Percentiles rank a stretch among this genome's conserved stretches.
Conservation (phyloP, 495 filamentous ascomycete genomes). For the Durotheca rogersii region DNA sequence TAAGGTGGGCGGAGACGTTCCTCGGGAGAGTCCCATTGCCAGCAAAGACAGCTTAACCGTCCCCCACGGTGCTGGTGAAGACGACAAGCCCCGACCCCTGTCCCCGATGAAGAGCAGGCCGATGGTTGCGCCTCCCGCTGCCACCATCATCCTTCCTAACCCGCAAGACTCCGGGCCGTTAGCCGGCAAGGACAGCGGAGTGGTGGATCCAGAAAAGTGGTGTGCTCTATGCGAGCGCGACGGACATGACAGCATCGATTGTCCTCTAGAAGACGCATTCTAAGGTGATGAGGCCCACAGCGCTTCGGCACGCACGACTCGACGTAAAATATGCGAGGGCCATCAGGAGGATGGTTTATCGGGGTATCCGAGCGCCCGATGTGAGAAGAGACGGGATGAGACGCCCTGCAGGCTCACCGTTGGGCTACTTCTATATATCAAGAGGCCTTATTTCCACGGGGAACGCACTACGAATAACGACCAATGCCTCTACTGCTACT, state of each 20-base stretch:
- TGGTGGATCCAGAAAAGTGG: conserved; percentile 86
- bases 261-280: conserved; percentile 86
- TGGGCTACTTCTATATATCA: background rate
- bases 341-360: background rate
- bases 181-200: conserved; percentile 76
- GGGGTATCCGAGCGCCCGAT: conserved; percentile 1
- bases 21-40: conserved; percentile 48
- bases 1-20: conserved; percentile 47
- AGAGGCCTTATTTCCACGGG: conserved; percentile 19
- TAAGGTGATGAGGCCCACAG: conserved; percentile 22
- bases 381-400: background rate
- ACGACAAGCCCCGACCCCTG: conserved; percentile 52
- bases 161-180: conserved; percentile 69
- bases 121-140: conserved; percentile 15
- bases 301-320: conserved; percentile 7
- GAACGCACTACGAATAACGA: conserved; percentile 22
- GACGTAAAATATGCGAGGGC: conserved; percentile 1
- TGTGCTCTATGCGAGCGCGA: conserved; percentile 96
- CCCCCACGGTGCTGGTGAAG: conserved; percentile 33
- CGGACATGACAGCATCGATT: conserved; percentile 93
- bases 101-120: conserved; percentile 49
- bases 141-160: conserved; percentile 52
- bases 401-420: conserved; percentile 4
- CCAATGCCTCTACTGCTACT: too few species aligned
- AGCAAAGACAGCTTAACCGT: conserved; percentile 47